Base-by-base conservation (phyloP, 768 basidiomycete species). In the Mrakia frigida region DNA sequence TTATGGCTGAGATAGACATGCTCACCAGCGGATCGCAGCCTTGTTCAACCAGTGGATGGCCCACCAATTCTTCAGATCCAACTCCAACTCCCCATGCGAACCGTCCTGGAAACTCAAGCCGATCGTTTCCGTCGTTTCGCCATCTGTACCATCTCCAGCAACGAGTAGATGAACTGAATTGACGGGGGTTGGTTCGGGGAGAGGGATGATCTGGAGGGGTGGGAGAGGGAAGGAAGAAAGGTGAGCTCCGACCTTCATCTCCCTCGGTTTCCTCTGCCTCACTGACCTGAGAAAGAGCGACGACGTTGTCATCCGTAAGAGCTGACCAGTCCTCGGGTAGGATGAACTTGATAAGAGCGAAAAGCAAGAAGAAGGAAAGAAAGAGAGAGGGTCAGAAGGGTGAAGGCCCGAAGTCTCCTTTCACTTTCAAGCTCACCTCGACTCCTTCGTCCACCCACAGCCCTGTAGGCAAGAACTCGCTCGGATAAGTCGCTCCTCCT, bases 31-130 rank as follows among this genome's bases (percentile, higher is more conserved):
- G 73, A 78, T 74, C 6, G 73, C 23, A 25, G 67, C 73, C 41
- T 70, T 69, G 52, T 78, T 74, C 18, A 78, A n/a, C 73, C 73
- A 78, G 50, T 78, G 77, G 18, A 78, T 60, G 28, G 53, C 52
- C 77, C 77, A 78, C 72, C 72, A 78, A 41, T 74, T 74, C 16
- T 69, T 50, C 63, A 74, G 9, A 63, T 31, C 33, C 23, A 75
- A 25, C 67, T 70, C 33, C 33, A 43, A 61, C 31, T 56, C 31
- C 14, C 33, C 65, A 6, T 23, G 31, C 13, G 67, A 28, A 3
- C 63, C 76, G 18, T 73, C 76, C 9, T 16, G 56, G n/a, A 67
- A 77, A 14, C 14, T 23, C 23, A 73, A n/a, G 1, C 46, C 60
- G 31, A 77, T 59, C n/a, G 35, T 41, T 41, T 77, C 76, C 5